Evolutionary conservation across 805 yeast genomes (phyloP).

Genomic region (Lachancea dasiensis): DNA sequence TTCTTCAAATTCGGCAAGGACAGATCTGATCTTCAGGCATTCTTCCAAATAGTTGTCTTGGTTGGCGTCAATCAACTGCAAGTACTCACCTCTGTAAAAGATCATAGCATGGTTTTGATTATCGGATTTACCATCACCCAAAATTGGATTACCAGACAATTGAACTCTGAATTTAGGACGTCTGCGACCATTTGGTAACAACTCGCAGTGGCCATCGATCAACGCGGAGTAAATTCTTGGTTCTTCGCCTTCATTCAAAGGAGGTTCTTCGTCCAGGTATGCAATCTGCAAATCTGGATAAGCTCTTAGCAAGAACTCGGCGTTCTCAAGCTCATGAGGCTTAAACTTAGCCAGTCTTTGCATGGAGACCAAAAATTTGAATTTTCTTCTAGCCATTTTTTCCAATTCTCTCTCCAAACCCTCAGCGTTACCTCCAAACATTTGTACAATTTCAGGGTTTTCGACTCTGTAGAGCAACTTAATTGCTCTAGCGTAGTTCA

Average conservation of each 20-base stretch:
- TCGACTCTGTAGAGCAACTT: constrained; percentile 91
- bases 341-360: constrained; percentile 71
- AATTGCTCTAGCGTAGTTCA: constrained; percentile 96
- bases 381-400: constrained; percentile 79
- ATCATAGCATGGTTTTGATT: constrained; percentile 78
- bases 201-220: constrained; percentile 76
- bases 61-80: constrained; percentile 80
- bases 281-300: constrained; percentile 87
- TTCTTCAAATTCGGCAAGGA: constrained; percentile 79
- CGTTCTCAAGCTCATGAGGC: constrained; percentile 70
- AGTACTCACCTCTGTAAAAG: constrained; percentile 79
- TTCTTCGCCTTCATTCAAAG: constrained; percentile 62
- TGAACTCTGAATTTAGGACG: constrained; percentile 71
- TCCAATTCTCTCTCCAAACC: constrained; percentile 92
- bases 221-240: constrained; percentile 68
- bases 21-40: constrained; percentile 76
- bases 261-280: constrained; percentile 89
- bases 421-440: constrained; percentile 98
- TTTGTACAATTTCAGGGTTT: constrained; percentile 91
- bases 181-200: constrained; percentile 65
- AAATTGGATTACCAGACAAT: constrained; percentile 76
- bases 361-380: constrained; percentile 78
- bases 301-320: constrained; percentile 74
- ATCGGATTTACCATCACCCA: constrained; percentile 88
- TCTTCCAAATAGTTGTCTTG: constrained; percentile 84